phyloP scores from a whole-genome alignment of 192 early-diverging fungal genomes.

The Piromyces sp. region DNA sequence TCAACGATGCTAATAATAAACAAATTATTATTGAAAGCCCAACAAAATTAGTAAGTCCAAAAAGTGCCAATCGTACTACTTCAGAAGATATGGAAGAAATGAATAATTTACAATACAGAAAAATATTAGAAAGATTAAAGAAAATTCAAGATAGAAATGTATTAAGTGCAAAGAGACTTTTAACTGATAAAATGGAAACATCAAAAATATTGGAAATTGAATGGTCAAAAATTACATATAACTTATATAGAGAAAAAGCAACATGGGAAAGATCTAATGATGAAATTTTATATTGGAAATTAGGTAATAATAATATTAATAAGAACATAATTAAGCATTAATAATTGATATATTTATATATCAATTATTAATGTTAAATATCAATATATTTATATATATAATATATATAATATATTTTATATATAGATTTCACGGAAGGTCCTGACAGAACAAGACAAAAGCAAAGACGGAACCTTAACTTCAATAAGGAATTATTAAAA shows the following conservation, averaged over 20 bases:
- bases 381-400: no score
- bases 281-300: neutral
- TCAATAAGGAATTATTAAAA: constrained; percentile 1
- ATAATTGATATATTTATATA: no score
- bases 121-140: neutral
- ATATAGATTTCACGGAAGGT: constrained; percentile 19
- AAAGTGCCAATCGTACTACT: neutral
- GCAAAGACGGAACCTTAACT: constrained; percentile 15
- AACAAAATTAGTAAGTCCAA: neutral
- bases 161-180: neutral
- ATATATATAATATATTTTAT: neutral
- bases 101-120: neutral
- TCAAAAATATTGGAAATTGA: neutral
- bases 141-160: neutral
- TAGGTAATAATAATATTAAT: no score
- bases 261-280: neutral
- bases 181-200: neutral
- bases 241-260: neutral
- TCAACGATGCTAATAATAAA: no score
- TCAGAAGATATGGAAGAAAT: neutral
- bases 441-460: constrained; percentile 30
- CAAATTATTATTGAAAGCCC: no score
- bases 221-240: neutral
- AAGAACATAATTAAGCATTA: no score
- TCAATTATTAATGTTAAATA: no score